Conservation (phyloP, 2,329 filamentous ascomycete species). For the Cladophialophora yegresii region DNA sequence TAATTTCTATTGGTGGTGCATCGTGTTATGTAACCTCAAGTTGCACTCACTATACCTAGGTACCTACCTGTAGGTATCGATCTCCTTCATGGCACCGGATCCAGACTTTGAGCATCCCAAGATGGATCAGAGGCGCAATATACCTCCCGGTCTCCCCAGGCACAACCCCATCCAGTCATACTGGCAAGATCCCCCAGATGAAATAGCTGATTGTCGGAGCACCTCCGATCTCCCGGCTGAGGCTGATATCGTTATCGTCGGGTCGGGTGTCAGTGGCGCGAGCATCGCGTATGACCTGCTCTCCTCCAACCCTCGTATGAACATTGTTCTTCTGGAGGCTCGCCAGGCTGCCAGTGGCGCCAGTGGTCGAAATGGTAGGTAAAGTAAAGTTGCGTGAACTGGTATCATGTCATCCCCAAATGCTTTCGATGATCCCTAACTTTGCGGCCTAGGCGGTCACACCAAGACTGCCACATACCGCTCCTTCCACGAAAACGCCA, state of each 20-base stretch:
- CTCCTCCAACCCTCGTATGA: slow-evolving; percentile 31
- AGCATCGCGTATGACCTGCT: slow-evolving; percentile 41
- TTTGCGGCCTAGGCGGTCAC: slow-evolving; percentile 45
- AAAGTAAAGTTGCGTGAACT: neutral
- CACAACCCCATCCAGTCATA: slow-evolving; percentile 43
- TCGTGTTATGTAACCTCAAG: neutral
- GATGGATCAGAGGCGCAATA: slow-evolving; percentile 25
- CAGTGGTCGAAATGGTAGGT: slow-evolving; percentile 39
- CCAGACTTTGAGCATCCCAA: slow-evolving; percentile 6
- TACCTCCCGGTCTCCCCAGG: slow-evolving; percentile 41
- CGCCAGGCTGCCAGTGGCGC: slow-evolving; percentile 43
- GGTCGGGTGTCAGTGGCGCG: slow-evolving; percentile 46
- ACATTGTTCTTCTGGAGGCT: slow-evolving; percentile 48
- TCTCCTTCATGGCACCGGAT: slow-evolving; percentile 3
- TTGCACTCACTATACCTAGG: neutral
- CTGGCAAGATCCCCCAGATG: slow-evolving; percentile 40
- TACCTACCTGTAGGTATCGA: too few relatives aligned
- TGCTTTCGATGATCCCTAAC: neutral
- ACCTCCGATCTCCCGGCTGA: slow-evolving; percentile 35
- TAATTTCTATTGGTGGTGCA: neutral
- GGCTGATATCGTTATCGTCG: slow-evolving; percentile 43
- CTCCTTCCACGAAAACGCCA: slow-evolving; percentile 53
- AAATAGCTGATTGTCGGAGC: slow-evolving; percentile 34
- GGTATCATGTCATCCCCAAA: neutral
- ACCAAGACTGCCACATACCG: slow-evolving; percentile 56